These are phyloP conservation scores for Tetrapisispora namnaoensis DNA, from an alignment of 805 yeast species.

Conservation along the genomic window DNA sequence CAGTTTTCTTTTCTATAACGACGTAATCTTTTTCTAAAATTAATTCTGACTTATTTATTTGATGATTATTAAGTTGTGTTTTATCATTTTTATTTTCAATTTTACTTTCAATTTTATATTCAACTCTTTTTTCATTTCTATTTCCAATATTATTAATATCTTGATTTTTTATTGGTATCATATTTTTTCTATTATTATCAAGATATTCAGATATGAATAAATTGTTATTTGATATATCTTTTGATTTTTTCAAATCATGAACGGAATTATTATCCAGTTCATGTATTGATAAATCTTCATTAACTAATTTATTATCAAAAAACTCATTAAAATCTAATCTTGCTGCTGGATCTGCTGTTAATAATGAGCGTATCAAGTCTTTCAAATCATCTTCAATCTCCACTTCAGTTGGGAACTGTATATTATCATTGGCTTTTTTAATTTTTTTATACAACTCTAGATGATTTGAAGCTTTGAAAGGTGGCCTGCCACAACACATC, in stretches of 20 bases:
- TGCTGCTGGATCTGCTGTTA: slow-evolving; percentile 78
- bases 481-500: slow-evolving; percentile 95
- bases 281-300: slow-evolving; percentile 36
- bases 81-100: neutral
- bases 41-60: slow-evolving; percentile 31
- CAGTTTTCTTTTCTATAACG: slow-evolving; percentile 88
- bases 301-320: slow-evolving; percentile 62
- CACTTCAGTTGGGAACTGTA: slow-evolving; percentile 63
- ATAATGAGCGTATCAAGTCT: slow-evolving; percentile 59
- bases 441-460: slow-evolving; percentile 81
- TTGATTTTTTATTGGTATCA: slow-evolving; percentile 29
- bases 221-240: slow-evolving; percentile 54
- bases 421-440: slow-evolving; percentile 68
- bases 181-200: neutral
- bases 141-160: neutral
- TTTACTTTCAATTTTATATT: neutral
- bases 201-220: slow-evolving; percentile 74
- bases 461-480: slow-evolving; percentile 89
- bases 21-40: slow-evolving; percentile 79
- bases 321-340: slow-evolving; percentile 85
- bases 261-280: slow-evolving; percentile 36
- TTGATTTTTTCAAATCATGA: slow-evolving; percentile 49
- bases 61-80: neutral
- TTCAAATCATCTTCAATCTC: slow-evolving; percentile 57
- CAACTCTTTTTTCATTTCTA: neutral